Evolutionary conservation across 257 asterid species (phyloP).

Genomic region (Nicotiana knightiana): DNA sequence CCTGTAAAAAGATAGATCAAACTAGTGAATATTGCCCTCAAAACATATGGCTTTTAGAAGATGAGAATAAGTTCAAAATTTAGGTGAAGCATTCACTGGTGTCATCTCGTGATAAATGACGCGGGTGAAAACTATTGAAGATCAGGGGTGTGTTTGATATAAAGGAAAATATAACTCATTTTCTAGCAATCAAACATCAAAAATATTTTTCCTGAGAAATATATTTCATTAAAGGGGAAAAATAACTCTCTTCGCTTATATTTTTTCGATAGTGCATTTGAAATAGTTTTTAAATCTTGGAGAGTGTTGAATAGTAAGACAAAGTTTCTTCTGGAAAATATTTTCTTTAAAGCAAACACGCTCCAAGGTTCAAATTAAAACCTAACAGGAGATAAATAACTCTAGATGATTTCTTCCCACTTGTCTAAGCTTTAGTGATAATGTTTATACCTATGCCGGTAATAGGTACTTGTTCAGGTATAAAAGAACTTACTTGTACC

Average conservation of each 20-base stretch:
- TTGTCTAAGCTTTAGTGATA: neutral
- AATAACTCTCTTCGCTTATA: no score
- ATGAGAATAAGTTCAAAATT: neutral
- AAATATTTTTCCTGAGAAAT: no score
- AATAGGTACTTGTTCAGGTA: neutral
- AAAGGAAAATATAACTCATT: no score
- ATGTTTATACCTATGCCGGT: no score
- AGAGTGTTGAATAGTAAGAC: no score
- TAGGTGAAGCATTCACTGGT: neutral
- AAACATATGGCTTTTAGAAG: neutral
- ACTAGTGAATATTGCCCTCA: neutral
- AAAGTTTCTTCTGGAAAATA: no score
- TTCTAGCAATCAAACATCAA: no score
- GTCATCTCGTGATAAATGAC: neutral
- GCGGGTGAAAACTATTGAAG: neutral
- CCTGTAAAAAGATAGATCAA: slow-evolving; percentile 4
- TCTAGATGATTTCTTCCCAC: neutral
- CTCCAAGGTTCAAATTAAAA: neutral
- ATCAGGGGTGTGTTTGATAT: neutral
- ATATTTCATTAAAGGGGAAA: no score
- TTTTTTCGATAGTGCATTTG: no score
- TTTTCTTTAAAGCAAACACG: no score
- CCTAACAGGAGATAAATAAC: neutral
- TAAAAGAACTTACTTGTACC: no score
- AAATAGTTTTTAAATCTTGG: no score